A percentile compares a stretch with the other conserved stretches of the same genome.
Conservation (phyloP, 352 stramenopile genomes). For the Aphanomyces stellatus region DNA sequence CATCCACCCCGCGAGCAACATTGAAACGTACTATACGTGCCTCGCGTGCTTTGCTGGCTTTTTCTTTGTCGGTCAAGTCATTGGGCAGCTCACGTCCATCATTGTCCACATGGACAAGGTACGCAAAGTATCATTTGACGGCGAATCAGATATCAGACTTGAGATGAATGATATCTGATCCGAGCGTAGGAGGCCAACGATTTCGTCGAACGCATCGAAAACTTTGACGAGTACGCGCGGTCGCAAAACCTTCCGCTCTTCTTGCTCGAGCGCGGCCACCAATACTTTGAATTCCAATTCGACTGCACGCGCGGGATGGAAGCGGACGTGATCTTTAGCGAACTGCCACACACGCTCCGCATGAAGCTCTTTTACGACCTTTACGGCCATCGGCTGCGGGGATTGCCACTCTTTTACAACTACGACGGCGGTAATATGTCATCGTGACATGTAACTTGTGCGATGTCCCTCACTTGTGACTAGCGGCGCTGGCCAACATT, state of each 20-base stretch:
- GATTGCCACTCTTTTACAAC: slow-evolving; percentile 33
- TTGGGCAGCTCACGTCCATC: slow-evolving; percentile 66
- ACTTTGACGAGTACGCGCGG: slow-evolving; percentile 62
- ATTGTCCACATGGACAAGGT: slow-evolving; percentile 63
- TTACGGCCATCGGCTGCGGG: slow-evolving; percentile 40
- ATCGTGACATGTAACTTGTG: not conserved
- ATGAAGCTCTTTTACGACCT: slow-evolving; percentile 70
- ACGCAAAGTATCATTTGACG: not conserved
- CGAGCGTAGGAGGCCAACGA: slow-evolving; percentile 44
- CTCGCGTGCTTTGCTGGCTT: slow-evolving; percentile 58
- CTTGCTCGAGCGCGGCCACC: slow-evolving; percentile 45
- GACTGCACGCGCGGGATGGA: slow-evolving; percentile 57
- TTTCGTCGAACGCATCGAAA: slow-evolving; percentile 49
- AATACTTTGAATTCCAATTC: slow-evolving; percentile 69
- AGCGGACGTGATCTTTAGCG: slow-evolving; percentile 59
- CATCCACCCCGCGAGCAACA: slow-evolving; percentile 50
- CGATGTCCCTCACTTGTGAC: not conserved
- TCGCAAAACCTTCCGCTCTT: slow-evolving; percentile 47
- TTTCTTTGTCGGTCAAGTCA: slow-evolving; percentile 71
- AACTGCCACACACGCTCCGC: slow-evolving; percentile 56
- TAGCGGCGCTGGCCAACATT: slow-evolving; percentile 24
- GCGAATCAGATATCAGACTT: not conserved
- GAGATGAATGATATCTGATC: too few relatives aligned
- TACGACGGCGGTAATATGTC: not conserved
- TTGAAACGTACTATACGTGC: slow-evolving; percentile 54